A percentile compares a stretch with the other conserved stretches of the same genome.
Conservation (phyloP, 352 stramenopile species). For the Phytophthora megakarya region DNA sequence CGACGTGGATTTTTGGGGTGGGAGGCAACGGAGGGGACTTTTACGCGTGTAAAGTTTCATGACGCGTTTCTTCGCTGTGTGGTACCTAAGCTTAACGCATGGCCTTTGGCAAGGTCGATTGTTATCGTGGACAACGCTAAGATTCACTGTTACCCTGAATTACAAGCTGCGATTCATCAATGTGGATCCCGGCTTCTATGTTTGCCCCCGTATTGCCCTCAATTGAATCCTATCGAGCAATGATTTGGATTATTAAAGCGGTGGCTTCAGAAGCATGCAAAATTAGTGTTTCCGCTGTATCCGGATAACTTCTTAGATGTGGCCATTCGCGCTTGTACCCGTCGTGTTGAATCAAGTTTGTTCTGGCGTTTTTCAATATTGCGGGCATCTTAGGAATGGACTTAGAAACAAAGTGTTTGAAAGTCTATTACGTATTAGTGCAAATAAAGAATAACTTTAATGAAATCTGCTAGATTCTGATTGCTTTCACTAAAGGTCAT, state of each 20-base stretch:
- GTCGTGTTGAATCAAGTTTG: neutral
- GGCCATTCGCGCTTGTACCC: slow-evolving; percentile 3
- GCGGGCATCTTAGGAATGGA: neutral
- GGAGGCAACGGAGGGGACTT: slow-evolving; percentile 4
- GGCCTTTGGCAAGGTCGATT: slow-evolving; percentile 61
- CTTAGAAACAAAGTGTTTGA: neutral
- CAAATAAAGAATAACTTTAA: no score
- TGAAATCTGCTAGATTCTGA: no score
- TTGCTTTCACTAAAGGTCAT: no score
- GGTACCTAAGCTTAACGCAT: slow-evolving; percentile 89
- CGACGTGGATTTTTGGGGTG: slow-evolving; percentile 2
- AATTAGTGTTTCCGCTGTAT: slow-evolving; percentile 4
- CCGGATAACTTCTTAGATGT: neutral
- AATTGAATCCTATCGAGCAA: slow-evolving; percentile 18
- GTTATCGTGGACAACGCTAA: slow-evolving; percentile 55
- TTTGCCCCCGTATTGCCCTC: slow-evolving; percentile 8
- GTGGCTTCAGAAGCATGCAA: slow-evolving; percentile 31
- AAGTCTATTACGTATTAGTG: neutral
- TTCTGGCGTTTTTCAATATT: neutral
- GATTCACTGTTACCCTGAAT: slow-evolving; percentile 91
- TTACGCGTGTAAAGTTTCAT: slow-evolving; percentile 89
- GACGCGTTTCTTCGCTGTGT: slow-evolving; percentile 60
- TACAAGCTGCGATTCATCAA: slow-evolving; percentile 94
- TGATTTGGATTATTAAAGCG: slow-evolving; percentile 73
- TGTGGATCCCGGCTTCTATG: slow-evolving; percentile 81